Percentiles rank a stretch among this genome's conserved stretches.
phyloP scores from a whole-genome alignment of 805 yeast genomes.

The Cyberlindnera samutprakarnensis region DNA sequence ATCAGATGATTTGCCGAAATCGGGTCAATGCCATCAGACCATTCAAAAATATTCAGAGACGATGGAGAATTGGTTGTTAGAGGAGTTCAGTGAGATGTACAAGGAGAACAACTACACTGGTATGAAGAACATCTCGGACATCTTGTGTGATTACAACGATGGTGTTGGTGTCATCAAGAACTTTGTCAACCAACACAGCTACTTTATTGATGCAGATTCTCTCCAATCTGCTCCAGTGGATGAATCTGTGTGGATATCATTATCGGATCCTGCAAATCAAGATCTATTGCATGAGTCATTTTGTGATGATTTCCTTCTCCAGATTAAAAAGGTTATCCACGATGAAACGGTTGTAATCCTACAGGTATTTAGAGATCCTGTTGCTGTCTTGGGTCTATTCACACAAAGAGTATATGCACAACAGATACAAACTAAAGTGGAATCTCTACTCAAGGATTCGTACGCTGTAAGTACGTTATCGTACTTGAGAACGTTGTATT shows the following conservation, averaged over 20 bases:
- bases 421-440: conserved; percentile 50
- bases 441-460: conserved; percentile 53
- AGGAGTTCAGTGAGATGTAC: conserved; percentile 68
- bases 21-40: conserved; percentile 24
- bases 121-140: conserved; percentile 70
- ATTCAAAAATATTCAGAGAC: conserved; percentile 69
- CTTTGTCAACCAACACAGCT: conserved; percentile 73
- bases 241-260: conserved; percentile 47
- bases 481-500: conserved; percentile 67
- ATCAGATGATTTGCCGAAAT: conserved; percentile 42
- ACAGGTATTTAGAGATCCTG: conserved; percentile 67
- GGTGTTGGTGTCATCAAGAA: conserved; percentile 77
- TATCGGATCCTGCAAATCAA: conserved; percentile 52
- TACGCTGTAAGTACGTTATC: conserved; percentile 58
- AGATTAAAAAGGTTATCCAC: conserved; percentile 50
- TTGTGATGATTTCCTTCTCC: conserved; percentile 46
- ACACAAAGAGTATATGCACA: conserved; percentile 73
- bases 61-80: conserved; percentile 66
- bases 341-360: conserved; percentile 68
- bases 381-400: conserved; percentile 57
- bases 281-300: conserved; percentile 42
- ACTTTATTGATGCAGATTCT: conserved; percentile 37
- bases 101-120: conserved; percentile 57
- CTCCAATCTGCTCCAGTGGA: conserved; percentile 28
- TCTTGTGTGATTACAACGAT: conserved; percentile 74